Conservation (phyloP, 306 rosid genomes). For the Inga oerstediana region DNA sequence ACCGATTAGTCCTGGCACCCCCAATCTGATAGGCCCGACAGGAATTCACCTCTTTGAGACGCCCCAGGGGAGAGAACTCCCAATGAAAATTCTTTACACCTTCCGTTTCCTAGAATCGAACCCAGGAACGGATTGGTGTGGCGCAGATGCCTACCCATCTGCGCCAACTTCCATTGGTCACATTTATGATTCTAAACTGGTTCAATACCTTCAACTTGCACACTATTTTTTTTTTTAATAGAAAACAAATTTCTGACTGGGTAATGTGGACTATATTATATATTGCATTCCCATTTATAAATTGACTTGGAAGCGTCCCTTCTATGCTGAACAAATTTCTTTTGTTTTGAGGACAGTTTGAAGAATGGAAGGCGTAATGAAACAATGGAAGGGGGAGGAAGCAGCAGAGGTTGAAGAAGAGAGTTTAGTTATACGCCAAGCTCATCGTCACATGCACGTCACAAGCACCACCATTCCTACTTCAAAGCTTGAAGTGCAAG, state of each 20-base stretch:
- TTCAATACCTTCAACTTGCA: not conserved
- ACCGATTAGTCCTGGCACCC: too few relatives aligned
- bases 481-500: constrained; percentile 3
- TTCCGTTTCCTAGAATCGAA: too few relatives aligned
- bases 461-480: not conserved
- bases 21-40: too few relatives aligned
- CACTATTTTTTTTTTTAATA: not conserved
- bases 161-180: too few relatives aligned
- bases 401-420: constrained; percentile 22
- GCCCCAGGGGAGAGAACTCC: too few relatives aligned
- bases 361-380: constrained; percentile 27
- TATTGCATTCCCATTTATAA: not conserved
- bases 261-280: not conserved
- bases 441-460: not conserved
- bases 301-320: not conserved
- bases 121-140: too few relatives aligned
- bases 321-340: not conserved
- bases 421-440: constrained; percentile 28
- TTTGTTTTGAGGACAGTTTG: constrained; percentile 3
- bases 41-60: too few relatives aligned
- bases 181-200: not conserved
- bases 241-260: not conserved
- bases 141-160: too few relatives aligned
- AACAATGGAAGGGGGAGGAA: constrained; percentile 33
- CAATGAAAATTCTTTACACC: too few relatives aligned